These are phyloP conservation scores for Eruca vesicaria DNA, from an alignment of 441 rosid species.

Conservation along the genomic window DNA sequence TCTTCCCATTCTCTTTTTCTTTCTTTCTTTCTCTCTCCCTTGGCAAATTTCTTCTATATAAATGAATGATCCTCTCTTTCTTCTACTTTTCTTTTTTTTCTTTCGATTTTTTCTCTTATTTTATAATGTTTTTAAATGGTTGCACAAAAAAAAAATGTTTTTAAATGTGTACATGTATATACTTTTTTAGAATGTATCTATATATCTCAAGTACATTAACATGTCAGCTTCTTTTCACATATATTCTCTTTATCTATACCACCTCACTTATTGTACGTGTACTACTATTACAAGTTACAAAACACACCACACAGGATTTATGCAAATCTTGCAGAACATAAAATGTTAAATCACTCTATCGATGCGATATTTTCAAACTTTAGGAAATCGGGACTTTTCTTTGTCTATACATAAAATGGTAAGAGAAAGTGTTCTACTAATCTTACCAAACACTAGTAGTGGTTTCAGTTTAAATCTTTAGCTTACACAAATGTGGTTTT, in stretches of 20 bases:
- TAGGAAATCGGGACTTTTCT: neutral
- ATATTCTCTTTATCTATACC: slow-evolving; percentile 22
- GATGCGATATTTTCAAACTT: slow-evolving; percentile 7
- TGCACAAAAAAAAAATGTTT: too few species aligned
- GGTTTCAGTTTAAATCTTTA: slow-evolving; percentile 5
- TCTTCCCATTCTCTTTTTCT: slow-evolving; percentile 69
- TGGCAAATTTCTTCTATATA: neutral
- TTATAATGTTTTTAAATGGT: slow-evolving; percentile 5
- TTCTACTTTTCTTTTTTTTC: neutral
- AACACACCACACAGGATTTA: slow-evolving; percentile 10
- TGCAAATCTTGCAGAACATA: slow-evolving; percentile 13
- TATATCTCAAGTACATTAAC: slow-evolving; percentile 28
- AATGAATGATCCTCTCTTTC: neutral
- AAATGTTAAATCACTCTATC: slow-evolving; percentile 14
- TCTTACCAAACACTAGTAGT: neutral
- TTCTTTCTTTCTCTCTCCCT: neutral
- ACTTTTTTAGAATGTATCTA: slow-evolving; percentile 15
- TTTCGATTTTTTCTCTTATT: neutral
- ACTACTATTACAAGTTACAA: slow-evolving; percentile 6
- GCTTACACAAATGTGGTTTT: slow-evolving; percentile 8
- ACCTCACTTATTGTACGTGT: slow-evolving; percentile 20
- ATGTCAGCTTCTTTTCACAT: slow-evolving; percentile 33
- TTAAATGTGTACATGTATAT: neutral
- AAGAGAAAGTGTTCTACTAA: neutral
- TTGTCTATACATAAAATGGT: slow-evolving; percentile 22